Base-by-base conservation (phyloP, 805 yeast species). In the Teunomyces kruisii region DNA sequence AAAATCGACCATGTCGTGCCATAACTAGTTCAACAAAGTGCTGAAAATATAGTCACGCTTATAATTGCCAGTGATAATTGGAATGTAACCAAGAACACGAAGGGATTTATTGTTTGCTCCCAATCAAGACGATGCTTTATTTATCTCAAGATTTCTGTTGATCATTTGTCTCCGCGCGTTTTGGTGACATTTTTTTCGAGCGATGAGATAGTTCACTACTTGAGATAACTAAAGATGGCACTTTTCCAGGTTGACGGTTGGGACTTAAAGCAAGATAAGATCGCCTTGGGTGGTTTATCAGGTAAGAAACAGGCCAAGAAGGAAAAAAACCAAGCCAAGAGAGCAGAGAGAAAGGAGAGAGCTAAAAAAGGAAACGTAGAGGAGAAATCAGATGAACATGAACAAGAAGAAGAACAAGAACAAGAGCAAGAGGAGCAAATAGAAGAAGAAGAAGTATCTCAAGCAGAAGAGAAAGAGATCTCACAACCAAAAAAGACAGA, bases 171-270 rank as follows among this genome's bases (percentile, higher is more conserved):
- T 27, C 30, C 32, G 14, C 24, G 30, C 27, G 27, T 26, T 30
- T 22, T 12, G 14, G 42, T n/a, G 14, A 12, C 3, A 22, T 15
- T 39, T 39, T 39, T 30, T 39, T 32, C 29, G 38, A 31, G 42
- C 42, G 37, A 31, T 30, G 43, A 27, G 42, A 2, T 19, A n/a
- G 9, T n/a, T 14, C 8, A 4, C 17, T 16, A 14, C 3, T 12
- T 16, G 8, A 30, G 32, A 19, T 16, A 26, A 22, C 37, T 27
- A 15, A 58, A 44, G 19, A 84, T 84, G 91, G 78, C 87, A 27
- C 72, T 88, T 50, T 88, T 88, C 59, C 77, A 84, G 59, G 90
- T 86, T 15, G 88, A 82, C 42, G 96, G 95, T 13, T 88, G 96
- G 96, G 76, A 83, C 51, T 60, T 88, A 43, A 79, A 81, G 51